A percentile compares a stretch with the other conserved stretches of the same genome.
phyloP scores from a whole-genome alignment of 1,284 basidiomycete species.

The Ustilago xerochloae region DNA sequence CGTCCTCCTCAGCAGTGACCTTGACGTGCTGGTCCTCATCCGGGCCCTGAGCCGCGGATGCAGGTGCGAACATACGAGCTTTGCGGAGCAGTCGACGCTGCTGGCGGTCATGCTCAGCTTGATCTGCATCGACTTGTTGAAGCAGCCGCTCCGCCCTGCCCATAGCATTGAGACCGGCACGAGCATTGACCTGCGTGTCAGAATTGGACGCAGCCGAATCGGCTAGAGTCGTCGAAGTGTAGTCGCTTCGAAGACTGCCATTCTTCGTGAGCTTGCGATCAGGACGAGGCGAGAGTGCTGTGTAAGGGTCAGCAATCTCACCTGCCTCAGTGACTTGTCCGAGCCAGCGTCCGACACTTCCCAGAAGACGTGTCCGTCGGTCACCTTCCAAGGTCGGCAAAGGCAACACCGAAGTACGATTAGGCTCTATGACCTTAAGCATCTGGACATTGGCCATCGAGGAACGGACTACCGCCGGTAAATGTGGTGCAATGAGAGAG shows the following conservation, averaged over 20 bases:
- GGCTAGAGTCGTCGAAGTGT: conserved; percentile 33
- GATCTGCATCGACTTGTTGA: conserved; percentile 24
- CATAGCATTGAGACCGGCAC: not conserved
- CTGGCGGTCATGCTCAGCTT: conserved; percentile 31
- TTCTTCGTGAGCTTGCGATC: conserved; percentile 38
- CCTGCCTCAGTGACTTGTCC: conserved; percentile 30
- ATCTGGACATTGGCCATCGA: conserved; percentile 5
- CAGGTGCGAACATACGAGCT: conserved; percentile 18
- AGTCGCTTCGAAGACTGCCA: conserved; percentile 38
- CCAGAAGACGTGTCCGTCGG: conserved; percentile 21
- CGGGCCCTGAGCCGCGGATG: not conserved
- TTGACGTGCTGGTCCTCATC: not conserved
- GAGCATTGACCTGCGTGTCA: conserved; percentile 15
- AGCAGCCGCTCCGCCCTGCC: conserved; percentile 25
- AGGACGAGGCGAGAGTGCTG: conserved; percentile 28
- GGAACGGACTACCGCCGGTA: not conserved
- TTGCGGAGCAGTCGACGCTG: conserved; percentile 31
- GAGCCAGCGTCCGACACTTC: conserved; percentile 37
- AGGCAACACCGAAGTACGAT: conserved; percentile 19
- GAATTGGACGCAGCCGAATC: conserved; percentile 20
- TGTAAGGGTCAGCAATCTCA: conserved; percentile 34
- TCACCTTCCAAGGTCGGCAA: conserved; percentile 30
- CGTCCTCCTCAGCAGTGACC: not conserved
- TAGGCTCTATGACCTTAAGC: conserved; percentile 32
- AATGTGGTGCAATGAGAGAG: not conserved